These are phyloP conservation scores for Malassezia psittaci DNA, from an alignment of 1,284 basidiomycete genomes.

Conservation along the genomic window DNA sequence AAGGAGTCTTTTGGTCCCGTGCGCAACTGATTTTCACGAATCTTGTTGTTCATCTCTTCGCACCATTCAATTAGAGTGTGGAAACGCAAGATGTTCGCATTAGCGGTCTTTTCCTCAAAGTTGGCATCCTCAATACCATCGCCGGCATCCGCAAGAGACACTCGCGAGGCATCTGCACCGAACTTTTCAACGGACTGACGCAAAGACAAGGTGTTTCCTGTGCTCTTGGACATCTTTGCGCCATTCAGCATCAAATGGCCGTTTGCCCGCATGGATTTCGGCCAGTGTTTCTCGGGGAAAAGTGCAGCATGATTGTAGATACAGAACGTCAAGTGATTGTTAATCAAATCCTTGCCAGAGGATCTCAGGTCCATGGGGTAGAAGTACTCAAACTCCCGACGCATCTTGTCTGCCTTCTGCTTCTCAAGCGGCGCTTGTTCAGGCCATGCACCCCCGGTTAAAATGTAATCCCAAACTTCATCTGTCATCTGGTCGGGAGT, in stretches of 20 bases:
- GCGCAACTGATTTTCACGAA: slow-evolving; percentile 60
- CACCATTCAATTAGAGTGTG: slow-evolving; percentile 88
- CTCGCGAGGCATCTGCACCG: slow-evolving; percentile 80
- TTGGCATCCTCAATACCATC: slow-evolving; percentile 96
- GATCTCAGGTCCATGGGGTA: slow-evolving; percentile 98
- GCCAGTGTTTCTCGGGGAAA: slow-evolving; percentile 90
- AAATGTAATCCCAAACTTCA: slow-evolving; percentile 92
- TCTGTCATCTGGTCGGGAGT: slow-evolving; percentile 87
- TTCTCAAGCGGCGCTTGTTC: slow-evolving; percentile 56
- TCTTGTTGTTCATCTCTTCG: slow-evolving; percentile 62
- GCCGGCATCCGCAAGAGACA: slow-evolving; percentile 89
- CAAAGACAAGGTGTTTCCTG: slow-evolving; percentile 54
- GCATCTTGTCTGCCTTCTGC: slow-evolving; percentile 72
- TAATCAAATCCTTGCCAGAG: slow-evolving; percentile 96
- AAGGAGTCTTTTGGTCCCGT: slow-evolving; percentile 48
- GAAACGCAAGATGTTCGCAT: slow-evolving; percentile 88
- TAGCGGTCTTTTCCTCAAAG: slow-evolving; percentile 97
- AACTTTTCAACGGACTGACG: slow-evolving; percentile 55
- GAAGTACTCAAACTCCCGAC: slow-evolving; percentile 90
- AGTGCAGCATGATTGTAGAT: slow-evolving; percentile 89
- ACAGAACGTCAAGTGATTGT: slow-evolving; percentile 90
- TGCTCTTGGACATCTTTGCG: slow-evolving; percentile 98
- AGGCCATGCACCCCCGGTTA: slow-evolving; percentile 68
- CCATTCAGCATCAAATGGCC: slow-evolving; percentile 97
- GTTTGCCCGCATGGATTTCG: slow-evolving; percentile 80